phyloP scores from a whole-genome alignment of 306 rosid genomes.

The Echinosophora koreensis region DNA sequence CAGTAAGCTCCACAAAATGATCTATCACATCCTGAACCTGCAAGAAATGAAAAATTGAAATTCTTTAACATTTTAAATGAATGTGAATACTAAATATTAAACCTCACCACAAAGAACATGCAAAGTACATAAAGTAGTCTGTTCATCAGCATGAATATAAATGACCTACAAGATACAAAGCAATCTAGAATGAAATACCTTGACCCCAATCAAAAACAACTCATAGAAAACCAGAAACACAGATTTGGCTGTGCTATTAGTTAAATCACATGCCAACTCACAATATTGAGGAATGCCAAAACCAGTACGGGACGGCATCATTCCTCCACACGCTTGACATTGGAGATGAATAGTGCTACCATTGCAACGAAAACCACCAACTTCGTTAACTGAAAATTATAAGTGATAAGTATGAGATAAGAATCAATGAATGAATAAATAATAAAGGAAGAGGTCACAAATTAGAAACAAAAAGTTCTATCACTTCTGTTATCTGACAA shows the following conservation, averaged over 20 bases:
- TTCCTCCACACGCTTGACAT: slow-evolving; percentile 95
- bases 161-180: slow-evolving; percentile 19
- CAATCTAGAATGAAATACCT: slow-evolving; percentile 34
- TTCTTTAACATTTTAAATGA: slow-evolving; percentile 7
- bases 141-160: slow-evolving; percentile 14
- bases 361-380: slow-evolving; percentile 74
- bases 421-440: background rate
- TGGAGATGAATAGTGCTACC: slow-evolving; percentile 73
- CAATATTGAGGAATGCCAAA: slow-evolving; percentile 77
- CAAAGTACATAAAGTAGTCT: slow-evolving; percentile 27
- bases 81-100: slow-evolving; percentile 12
- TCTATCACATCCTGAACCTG: slow-evolving; percentile 91
- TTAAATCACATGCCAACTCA: slow-evolving; percentile 51
- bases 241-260: slow-evolving; percentile 23
- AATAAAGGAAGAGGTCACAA: slow-evolving; percentile 19
- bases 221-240: slow-evolving; percentile 10
- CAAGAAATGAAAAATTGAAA: slow-evolving; percentile 39
- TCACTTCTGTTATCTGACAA: background rate
- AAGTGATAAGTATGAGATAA: slow-evolving; percentile 31
- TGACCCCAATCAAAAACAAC: slow-evolving; percentile 11
- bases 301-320: slow-evolving; percentile 86
- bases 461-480: background rate
- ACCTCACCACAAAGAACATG: slow-evolving; percentile 37
- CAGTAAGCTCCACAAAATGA: slow-evolving; percentile 92
- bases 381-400: slow-evolving; percentile 61